Conservation (phyloP, 2,329 filamentous ascomycete species). For the Epichloe sp. region DNA sequence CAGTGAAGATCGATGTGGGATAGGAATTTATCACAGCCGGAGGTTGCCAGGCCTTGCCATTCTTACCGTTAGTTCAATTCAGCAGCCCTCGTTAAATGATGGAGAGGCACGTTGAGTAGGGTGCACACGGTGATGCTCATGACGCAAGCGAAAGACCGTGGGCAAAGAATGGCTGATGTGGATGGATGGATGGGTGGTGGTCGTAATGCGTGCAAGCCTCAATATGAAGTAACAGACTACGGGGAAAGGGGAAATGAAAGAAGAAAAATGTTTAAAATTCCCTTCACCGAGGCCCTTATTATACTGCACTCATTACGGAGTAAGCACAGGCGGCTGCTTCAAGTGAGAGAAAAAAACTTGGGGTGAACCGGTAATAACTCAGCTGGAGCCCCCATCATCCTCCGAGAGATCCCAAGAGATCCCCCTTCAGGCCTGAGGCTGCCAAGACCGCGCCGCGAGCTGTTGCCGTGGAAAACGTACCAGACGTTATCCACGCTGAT, state of each 20-base stretch:
- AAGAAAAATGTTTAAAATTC: neutral
- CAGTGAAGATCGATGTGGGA: too few relatives aligned
- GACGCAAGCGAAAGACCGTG: too few relatives aligned
- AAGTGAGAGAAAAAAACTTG: conserved; percentile 16
- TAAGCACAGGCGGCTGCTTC: neutral
- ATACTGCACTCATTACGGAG: neutral
- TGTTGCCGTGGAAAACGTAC: conserved; percentile 20
- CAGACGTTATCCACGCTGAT: neutral
- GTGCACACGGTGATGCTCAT: too few relatives aligned
- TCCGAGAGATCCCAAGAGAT: too few relatives aligned
- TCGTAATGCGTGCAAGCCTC: neutral
- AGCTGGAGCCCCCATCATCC: neutral
- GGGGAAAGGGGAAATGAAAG: neutral
- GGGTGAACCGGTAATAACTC: conserved; percentile 23
- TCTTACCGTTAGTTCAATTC: too few relatives aligned
- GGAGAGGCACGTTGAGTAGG: too few relatives aligned
- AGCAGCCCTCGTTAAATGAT: too few relatives aligned
- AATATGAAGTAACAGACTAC: neutral
- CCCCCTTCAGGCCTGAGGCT: conserved; percentile 20
- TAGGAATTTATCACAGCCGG: too few relatives aligned
- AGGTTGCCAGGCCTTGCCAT: too few relatives aligned
- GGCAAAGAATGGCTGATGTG: neutral
- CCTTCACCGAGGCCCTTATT: neutral
- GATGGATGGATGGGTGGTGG: neutral
- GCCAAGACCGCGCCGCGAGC: conserved; percentile 11